phyloP scores from a whole-genome alignment of 1,139 yeast species.

The Magnusiomyces magnusii region DNA sequence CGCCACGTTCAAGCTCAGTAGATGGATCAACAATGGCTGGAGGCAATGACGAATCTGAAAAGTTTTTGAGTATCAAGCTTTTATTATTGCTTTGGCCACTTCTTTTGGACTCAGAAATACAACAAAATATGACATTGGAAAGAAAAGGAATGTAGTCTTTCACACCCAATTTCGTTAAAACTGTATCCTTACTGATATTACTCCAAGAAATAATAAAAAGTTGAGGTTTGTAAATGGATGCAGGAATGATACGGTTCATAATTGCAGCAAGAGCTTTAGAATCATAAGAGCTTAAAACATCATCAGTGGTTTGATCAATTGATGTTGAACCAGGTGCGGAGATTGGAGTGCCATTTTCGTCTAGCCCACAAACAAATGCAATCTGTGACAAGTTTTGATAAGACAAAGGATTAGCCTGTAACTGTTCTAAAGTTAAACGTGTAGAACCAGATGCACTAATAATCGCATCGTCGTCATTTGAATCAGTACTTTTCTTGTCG shows the following conservation, averaged over 20 bases:
- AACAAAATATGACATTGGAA: conserved; percentile 5
- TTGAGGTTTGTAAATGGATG: conserved; percentile 16
- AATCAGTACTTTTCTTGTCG: not conserved
- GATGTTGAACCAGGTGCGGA: not conserved
- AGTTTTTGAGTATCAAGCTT: not conserved
- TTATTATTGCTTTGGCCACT: not conserved
- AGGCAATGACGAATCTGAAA: not conserved
- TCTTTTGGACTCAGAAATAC: conserved; percentile 1
- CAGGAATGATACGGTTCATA: conserved; percentile 9
- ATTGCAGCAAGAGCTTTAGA: conserved; percentile 19
- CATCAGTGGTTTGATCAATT: not conserved
- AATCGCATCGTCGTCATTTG: conserved; percentile 12
- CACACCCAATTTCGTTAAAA: conserved; percentile 4
- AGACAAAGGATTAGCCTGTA: conserved; percentile 20
- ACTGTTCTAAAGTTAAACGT: conserved; percentile 19
- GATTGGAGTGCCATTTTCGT: conserved; percentile 11
- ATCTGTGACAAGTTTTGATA: conserved; percentile 24
- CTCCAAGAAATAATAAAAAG: conserved; percentile 19
- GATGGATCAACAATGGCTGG: not conserved
- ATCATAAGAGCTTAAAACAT: conserved; percentile 11
- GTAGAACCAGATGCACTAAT: conserved; percentile 10
- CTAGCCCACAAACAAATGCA: conserved; percentile 27
- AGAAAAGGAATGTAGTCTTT: conserved; percentile 2
- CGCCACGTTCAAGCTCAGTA: not conserved
- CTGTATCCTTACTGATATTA: conserved; percentile 4